Evolutionary conservation across 2,329 filamentous ascomycete genomes (phyloP).

Genomic region (Thelonectria blattea): DNA sequence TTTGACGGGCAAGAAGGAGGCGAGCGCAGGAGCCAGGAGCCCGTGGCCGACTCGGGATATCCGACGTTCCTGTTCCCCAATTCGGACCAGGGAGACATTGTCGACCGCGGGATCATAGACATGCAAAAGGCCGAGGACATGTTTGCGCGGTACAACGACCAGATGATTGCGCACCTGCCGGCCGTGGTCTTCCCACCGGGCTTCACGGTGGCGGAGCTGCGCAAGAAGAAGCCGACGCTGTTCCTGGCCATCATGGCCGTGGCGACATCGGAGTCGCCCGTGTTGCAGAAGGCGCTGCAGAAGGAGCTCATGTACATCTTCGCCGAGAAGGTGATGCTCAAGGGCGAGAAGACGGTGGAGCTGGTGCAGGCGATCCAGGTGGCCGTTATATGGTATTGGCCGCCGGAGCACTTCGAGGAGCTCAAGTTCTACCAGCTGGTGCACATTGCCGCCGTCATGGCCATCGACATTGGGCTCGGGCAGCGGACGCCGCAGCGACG

Average conservation of each 20-base stretch:
- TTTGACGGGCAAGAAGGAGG: slow-evolving; percentile 32
- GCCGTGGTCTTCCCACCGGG: slow-evolving; percentile 64
- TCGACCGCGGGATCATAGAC: slow-evolving; percentile 66
- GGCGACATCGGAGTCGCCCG: slow-evolving; percentile 62
- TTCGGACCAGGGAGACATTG: slow-evolving; percentile 52
- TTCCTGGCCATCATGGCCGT: slow-evolving; percentile 75
- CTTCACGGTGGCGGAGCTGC: slow-evolving; percentile 61
- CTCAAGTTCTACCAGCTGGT: slow-evolving; percentile 90
- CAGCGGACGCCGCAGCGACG: slow-evolving; percentile 39
- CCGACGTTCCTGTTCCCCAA: slow-evolving; percentile 33
- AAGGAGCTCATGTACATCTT: slow-evolving; percentile 75
- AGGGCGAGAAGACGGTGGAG: slow-evolving; percentile 82
- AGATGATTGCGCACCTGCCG: slow-evolving; percentile 67
- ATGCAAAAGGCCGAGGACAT: slow-evolving; percentile 60
- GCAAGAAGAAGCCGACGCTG: slow-evolving; percentile 65
- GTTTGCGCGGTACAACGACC: slow-evolving; percentile 63
- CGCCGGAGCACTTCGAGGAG: slow-evolving; percentile 82
- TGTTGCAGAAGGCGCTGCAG: slow-evolving; percentile 66
- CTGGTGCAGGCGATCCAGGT: slow-evolving; percentile 80
- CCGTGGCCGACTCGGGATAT: slow-evolving; percentile 21
- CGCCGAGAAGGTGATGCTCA: slow-evolving; percentile 75
- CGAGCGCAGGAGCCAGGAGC: slow-evolving; percentile 20
- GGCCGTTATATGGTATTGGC: slow-evolving; percentile 82
- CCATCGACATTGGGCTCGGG: slow-evolving; percentile 81
- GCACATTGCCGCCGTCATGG: slow-evolving; percentile 81